Evolutionary conservation across 208 protist species (phyloP), one percentile per base, ranked within the genome.

Genomic region (Angomonas ambiguus): DNA sequence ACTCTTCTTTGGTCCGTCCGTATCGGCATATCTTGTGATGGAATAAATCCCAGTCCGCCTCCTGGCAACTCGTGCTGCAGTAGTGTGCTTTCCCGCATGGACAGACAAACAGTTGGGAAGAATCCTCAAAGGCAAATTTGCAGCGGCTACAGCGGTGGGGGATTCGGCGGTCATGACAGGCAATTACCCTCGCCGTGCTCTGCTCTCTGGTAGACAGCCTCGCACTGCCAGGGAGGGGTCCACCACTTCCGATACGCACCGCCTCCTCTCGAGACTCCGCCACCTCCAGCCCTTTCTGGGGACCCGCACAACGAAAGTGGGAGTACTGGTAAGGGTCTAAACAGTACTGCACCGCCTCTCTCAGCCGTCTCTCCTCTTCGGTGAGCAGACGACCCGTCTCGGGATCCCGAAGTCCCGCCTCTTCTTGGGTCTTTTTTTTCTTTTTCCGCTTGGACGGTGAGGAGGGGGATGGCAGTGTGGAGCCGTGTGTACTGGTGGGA

Each of bases 51-150:
- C 72, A 85, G 66, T 85, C 71, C 2, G 66, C 75, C 5, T 34
- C 67, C 59, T 86, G 80, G 53, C 80, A 82, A 16, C 53, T 67
- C 4, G 70, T 78, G 57, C 68, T 69, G 71, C 76, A 82, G 65
- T 82, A 82, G 2, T 51, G 67, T 0, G 63, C 71, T 1, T 74
- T 65, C 3, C 66, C 69, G 65, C 80, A 86, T 1, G 80, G 80
- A 45, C 73, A 86, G 30, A 67, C 48, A 31, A 72, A 67, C 24
- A 77, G 67, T 16, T 45, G 38, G 38, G 38, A 45, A n/a, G 38
- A 16, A 45, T n/a, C n/a, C n/a, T 8, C 11, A 16, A 45, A 45
- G 38, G 38, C 8, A 16, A 45, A n/a, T n/a, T 16, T 16, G 38
- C 38, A 45, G 38, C 38, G 38, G 16, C 16, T 45, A 16, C 38